Conservation (phyloP, 2,329 filamentous ascomycete species). For the Colletotrichum sansevieriae region DNA sequence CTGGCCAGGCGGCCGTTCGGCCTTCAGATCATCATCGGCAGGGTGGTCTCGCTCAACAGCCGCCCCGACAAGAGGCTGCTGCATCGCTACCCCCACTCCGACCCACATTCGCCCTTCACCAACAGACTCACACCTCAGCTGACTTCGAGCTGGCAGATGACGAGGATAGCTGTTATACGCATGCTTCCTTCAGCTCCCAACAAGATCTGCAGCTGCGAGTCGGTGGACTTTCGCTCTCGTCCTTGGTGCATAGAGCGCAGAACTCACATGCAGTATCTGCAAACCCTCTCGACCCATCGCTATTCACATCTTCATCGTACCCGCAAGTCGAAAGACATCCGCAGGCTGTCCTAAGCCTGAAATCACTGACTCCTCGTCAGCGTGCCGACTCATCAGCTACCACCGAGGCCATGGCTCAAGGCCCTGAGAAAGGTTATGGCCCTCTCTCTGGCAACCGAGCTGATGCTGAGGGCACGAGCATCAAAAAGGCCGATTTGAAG, state of each 20-base stretch:
- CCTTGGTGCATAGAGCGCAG: not conserved
- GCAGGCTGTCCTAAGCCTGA: too few species aligned
- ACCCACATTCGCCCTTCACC: not conserved
- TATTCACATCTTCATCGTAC: too few species aligned
- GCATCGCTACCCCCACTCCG: slow-evolving; percentile 15
- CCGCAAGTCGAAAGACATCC: too few species aligned
- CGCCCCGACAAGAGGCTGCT: not conserved
- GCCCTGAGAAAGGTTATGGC: too few species aligned
- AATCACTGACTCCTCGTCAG: too few species aligned
- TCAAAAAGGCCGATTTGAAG: too few species aligned
- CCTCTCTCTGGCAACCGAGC: too few species aligned
- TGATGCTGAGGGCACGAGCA: too few species aligned
- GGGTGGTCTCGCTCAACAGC: not conserved
- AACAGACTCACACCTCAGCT: not conserved
- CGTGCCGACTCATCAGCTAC: too few species aligned
- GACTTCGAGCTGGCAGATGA: not conserved
- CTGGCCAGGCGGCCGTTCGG: slow-evolving; percentile 2
- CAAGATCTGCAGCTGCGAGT: not conserved
- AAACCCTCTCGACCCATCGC: too few species aligned
- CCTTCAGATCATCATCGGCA: not conserved
- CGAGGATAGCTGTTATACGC: not conserved
- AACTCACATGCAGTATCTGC: too few species aligned
- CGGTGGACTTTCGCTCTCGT: not conserved
- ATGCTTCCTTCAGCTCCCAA: not conserved
- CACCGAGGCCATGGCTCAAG: too few species aligned